These are phyloP conservation scores for Echium plantagineum DNA, from an alignment of 257 asterid species.

Conservation along the genomic window DNA sequence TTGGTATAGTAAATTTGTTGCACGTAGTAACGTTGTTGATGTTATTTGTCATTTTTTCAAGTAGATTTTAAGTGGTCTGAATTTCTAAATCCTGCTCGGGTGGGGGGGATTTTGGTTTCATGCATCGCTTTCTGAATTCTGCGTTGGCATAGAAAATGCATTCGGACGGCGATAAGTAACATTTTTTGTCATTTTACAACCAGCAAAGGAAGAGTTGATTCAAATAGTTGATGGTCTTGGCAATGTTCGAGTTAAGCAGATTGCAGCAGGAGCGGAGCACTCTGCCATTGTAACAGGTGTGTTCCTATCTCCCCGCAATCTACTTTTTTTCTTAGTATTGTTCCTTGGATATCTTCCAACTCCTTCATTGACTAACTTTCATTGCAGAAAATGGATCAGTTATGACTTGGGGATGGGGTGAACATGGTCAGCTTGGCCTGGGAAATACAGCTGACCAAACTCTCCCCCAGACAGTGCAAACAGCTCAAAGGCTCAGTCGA, in stretches of 20 bases:
- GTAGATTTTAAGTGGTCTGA: no score
- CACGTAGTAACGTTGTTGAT: no score
- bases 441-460: conserved; percentile 49
- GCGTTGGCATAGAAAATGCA: not conserved
- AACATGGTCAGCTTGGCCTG: conserved; percentile 93
- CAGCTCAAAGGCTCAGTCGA: conserved; percentile 11
- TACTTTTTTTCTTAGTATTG: not conserved
- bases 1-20: no score
- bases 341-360: not conserved
- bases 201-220: conserved; percentile 17
- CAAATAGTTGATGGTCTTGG: conserved; percentile 20
- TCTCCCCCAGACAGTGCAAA: conserved; percentile 38
- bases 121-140: not conserved
- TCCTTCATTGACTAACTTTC: not conserved
- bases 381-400: conserved; percentile 49
- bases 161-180: no score
- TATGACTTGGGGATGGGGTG: conserved; percentile 99
- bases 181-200: conserved; percentile 15
- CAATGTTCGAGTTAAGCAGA: conserved; percentile 35
- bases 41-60: no score
- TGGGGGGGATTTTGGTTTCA: no score
- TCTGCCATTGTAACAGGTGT: conserved; percentile 68
- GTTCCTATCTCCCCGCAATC: conserved; percentile 4
- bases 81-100: no score
- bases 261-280: conserved; percentile 92